Conservation (phyloP, 2,329 filamentous ascomycete genomes). For the Fusarium napiforme region DNA sequence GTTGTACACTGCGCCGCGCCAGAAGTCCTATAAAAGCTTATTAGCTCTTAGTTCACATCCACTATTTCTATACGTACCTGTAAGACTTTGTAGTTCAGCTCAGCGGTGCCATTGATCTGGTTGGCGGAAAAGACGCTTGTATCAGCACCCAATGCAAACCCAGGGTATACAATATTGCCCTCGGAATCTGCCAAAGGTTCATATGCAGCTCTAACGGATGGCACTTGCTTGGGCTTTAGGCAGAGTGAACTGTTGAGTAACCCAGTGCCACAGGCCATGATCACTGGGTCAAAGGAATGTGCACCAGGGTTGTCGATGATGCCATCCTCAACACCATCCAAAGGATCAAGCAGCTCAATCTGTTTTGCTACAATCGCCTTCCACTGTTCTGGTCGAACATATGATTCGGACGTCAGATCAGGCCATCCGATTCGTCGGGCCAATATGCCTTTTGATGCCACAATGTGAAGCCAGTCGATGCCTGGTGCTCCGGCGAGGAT, state of each 20-base stretch:
- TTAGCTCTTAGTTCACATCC: neutral
- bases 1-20: slow-evolving; percentile 10
- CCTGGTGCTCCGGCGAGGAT: slow-evolving; percentile 5
- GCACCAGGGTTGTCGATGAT: slow-evolving; percentile 4
- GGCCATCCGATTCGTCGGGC: slow-evolving; percentile 4
- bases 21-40: neutral
- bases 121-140: slow-evolving; percentile 13
- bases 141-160: neutral
- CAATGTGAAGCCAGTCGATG: slow-evolving; percentile 12
- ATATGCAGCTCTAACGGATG: slow-evolving; percentile 1
- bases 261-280: neutral
- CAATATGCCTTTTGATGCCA: slow-evolving; percentile 7
- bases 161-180: neutral
- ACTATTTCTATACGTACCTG: neutral
- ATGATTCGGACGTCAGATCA: neutral
- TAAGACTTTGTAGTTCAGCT: slow-evolving; percentile 1
- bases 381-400: slow-evolving; percentile 16
- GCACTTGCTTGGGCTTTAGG: neutral
- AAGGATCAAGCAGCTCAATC: slow-evolving; percentile 6
- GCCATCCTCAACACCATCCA: slow-evolving; percentile 6
- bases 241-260: neutral
- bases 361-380: neutral
- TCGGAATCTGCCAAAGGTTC: neutral
- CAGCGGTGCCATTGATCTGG: slow-evolving; percentile 1
- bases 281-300: neutral